Percentiles rank a stretch among this genome's conserved stretches.
phyloP scores from a whole-genome alignment of 208 protist genomes.

The Acanthamoeba sp. region DNA sequence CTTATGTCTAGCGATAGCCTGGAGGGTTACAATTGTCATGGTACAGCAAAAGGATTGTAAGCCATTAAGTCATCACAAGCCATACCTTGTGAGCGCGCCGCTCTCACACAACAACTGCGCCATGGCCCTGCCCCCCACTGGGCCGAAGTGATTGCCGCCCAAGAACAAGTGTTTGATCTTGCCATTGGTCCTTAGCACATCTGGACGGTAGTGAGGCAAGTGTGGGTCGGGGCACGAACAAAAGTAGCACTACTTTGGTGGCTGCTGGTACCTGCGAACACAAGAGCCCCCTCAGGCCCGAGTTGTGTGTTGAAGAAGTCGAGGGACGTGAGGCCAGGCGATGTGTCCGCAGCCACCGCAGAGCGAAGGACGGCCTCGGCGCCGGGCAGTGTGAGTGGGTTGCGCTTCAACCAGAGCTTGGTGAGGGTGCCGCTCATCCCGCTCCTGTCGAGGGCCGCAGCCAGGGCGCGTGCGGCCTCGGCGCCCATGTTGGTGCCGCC shows the following conservation, averaged over 20 bases:
- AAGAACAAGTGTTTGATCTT: slow-evolving; percentile 33
- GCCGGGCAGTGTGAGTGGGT: slow-evolving; percentile 22
- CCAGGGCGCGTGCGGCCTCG: not conserved
- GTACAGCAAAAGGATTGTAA: not conserved
- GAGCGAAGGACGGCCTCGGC: not conserved
- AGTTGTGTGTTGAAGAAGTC: slow-evolving; percentile 56
- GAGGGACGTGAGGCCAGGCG: slow-evolving; percentile 27
- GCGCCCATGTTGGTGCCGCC: not conserved
- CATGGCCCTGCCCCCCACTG: not conserved
- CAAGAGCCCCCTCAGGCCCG: not conserved
- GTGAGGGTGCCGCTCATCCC: not conserved
- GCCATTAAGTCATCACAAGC: too few species aligned
- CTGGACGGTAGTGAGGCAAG: not conserved
- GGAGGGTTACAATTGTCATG: not conserved
- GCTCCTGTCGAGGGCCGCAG: not conserved
- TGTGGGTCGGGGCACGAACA: not conserved
- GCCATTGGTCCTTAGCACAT: not conserved
- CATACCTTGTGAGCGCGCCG: slow-evolving; percentile 4
- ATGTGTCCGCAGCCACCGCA: not conserved
- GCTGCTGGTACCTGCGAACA: not conserved
- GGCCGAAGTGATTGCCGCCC: slow-evolving; percentile 41
- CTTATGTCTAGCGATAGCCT: slow-evolving; percentile 46
- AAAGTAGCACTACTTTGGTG: not conserved
- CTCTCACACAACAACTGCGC: not conserved
- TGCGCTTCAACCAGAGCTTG: slow-evolving; percentile 47